Evolutionary conservation across 1,139 yeast species (phyloP), one percentile per base, ranked within the genome.

Genomic region (Kodamaea arcana): DNA sequence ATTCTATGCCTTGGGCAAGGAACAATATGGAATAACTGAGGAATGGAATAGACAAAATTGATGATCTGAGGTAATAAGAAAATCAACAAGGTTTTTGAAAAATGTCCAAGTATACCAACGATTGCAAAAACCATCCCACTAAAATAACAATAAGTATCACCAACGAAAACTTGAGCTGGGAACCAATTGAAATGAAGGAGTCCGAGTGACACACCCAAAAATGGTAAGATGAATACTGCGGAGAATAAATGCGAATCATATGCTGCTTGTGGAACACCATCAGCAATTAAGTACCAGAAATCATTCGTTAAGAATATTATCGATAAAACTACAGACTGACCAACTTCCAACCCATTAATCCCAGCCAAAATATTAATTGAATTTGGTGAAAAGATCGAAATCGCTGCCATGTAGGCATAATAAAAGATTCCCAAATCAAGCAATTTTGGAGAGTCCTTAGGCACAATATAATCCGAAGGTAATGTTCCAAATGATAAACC

Each of bases 71-170:
- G 97, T 24, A 86, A 64, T 55, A 92, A 83, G 55, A 92, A 83
- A 25, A 90, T 62, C 57, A 92, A 65, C 47, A 92, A 68, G 0
- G 99, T 92, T 60, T 92, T 92, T 31, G 97, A 86, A 56, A 90
- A 94, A 62, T 92, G 99, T 2, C 97, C 97, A 41, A 87, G 72
- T 29, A 92, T 94, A 3, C 97, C 97, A 18, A 87, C 95, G 25
- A 90, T 94, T 0, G 97, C 98, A 60, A 92, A 90, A 1, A 92
- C 95, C 98, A 92, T 92, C 3, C 99, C 99, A 22, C 96, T 87
- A 58, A 92, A 88, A 60, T 94, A 92, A 60, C 99, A 92, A 64
- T 84, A 94, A 0, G 98, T 92, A 54, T 92, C 99, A 16, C 99
- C 99, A 3, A 94, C 99, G 64, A 92, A 92, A 1, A 87, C 97